These are phyloP conservation scores for Thamnidium elegans DNA, from an alignment of 192 early-diverging fungal species.

Conservation along the genomic window DNA sequence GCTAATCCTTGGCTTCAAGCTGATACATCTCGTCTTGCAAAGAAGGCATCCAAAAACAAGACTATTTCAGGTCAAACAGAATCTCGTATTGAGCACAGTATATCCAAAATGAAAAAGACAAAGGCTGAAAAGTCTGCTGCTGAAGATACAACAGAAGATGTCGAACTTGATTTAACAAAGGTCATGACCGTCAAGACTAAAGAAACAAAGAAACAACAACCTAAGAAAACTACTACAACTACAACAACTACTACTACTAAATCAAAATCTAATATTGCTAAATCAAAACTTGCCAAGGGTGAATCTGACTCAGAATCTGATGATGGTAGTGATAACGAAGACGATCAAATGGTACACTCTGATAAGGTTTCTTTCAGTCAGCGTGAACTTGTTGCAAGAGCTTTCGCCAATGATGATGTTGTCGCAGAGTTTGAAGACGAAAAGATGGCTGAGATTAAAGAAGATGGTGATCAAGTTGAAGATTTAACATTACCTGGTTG, in stretches of 20 bases:
- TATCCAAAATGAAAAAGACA: constrained; percentile 63
- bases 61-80: constrained; percentile 46
- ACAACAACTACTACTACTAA: neutral
- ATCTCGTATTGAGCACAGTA: constrained; percentile 61
- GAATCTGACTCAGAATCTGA: constrained; percentile 32
- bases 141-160: constrained; percentile 51
- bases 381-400: constrained; percentile 84
- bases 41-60: constrained; percentile 56
- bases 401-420: constrained; percentile 94
- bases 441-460: constrained; percentile 65
- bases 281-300: constrained; percentile 14
- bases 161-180: constrained; percentile 70
- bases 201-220: constrained; percentile 19
- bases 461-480: constrained; percentile 75
- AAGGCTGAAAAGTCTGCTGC: constrained; percentile 37
- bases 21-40: constrained; percentile 47
- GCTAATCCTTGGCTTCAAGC: constrained; percentile 80
- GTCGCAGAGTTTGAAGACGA: constrained; percentile 89
- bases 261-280: constrained; percentile 1
- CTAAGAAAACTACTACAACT: neutral
- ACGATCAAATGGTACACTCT: constrained; percentile 52
- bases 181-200: constrained; percentile 50
- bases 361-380: constrained; percentile 62
- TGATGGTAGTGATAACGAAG: constrained; percentile 36
- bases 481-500: constrained; percentile 92